phyloP scores from a whole-genome alignment of 192 early-diverging fungal species.

The Backusella morwellensis region DNA sequence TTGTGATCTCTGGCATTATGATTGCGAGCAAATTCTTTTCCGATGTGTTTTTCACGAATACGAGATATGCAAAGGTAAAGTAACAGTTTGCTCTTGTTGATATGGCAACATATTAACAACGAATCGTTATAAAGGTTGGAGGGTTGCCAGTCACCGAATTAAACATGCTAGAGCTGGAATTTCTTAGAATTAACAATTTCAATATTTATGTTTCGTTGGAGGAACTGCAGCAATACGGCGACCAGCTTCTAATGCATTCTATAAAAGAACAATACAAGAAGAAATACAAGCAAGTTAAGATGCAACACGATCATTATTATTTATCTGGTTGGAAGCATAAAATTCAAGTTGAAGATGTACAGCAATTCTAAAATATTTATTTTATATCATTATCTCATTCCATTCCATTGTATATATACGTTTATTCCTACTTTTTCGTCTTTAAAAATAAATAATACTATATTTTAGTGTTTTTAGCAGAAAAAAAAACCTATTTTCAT shows the following conservation, averaged over 20 bases:
- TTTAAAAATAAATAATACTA: neutral
- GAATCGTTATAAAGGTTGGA: slow-evolving; percentile 54
- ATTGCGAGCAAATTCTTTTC: slow-evolving; percentile 87
- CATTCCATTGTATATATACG: neutral
- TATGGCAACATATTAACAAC: neutral
- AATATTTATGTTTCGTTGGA: slow-evolving; percentile 75
- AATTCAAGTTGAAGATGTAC: slow-evolving; percentile 1
- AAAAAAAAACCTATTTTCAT: neutral
- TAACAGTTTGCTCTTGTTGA: neutral
- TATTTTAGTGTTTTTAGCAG: neutral
- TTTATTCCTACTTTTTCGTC: neutral
- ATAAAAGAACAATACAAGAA: neutral
- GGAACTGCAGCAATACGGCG: slow-evolving; percentile 76
- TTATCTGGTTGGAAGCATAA: slow-evolving; percentile 1
- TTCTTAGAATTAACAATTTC: slow-evolving; percentile 79
- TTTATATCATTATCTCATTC: neutral
- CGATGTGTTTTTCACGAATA: slow-evolving; percentile 93
- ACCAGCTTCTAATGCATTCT: slow-evolving; percentile 60
- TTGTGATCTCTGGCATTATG: slow-evolving; percentile 85
- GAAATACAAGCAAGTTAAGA: slow-evolving; percentile 1
- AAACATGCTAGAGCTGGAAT: slow-evolving; percentile 86
- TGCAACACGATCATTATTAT: neutral
- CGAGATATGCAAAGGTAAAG: slow-evolving; percentile 73
- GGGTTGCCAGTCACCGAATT: slow-evolving; percentile 88
- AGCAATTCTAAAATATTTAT: neutral